Evolutionary conservation across 202 grass and related monocot genomes (phyloP).

Genomic region (Setaria viridis): DNA sequence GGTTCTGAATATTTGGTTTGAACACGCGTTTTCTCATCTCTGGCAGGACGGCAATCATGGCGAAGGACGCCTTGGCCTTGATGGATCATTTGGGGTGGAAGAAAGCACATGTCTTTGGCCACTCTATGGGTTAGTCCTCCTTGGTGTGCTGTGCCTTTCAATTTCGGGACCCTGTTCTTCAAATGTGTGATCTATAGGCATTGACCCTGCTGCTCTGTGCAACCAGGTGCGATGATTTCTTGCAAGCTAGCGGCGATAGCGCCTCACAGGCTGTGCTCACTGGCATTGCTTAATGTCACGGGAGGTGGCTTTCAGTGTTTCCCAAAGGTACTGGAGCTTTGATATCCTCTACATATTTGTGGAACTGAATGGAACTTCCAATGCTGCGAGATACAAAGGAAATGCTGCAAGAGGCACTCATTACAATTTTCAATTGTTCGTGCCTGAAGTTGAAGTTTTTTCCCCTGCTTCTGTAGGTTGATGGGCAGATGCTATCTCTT

Average conservation of each 20-base stretch:
- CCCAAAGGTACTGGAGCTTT: constrained; percentile 70
- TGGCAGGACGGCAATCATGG: constrained; percentile 94
- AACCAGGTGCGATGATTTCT: constrained; percentile 90
- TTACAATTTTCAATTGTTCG: background rate
- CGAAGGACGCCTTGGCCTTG: constrained; percentile 76
- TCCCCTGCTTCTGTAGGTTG: constrained; percentile 58
- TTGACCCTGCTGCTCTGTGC: constrained; percentile 26
- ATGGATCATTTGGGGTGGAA: constrained; percentile 97
- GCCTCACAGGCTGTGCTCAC: constrained; percentile 69
- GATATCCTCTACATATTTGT: background rate
- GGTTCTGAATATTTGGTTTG: constrained; percentile 23
- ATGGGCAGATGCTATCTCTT: constrained; percentile 85
- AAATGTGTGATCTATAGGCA: background rate
- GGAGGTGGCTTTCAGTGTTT: constrained; percentile 93
- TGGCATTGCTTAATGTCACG: constrained; percentile 94
- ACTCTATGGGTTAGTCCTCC: constrained; percentile 80
- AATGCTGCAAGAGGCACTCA: background rate
- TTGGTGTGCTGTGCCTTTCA: background rate
- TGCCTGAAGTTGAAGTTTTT: background rate
- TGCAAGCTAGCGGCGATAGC: constrained; percentile 89
- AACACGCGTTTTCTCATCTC: background rate
- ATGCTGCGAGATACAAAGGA: background rate
- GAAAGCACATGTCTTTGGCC: constrained; percentile 94
- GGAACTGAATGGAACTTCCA: background rate
- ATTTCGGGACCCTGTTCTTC: background rate